Evolutionary conservation across 768 basidiomycete species (phyloP), one percentile per base, ranked within the genome.

Genomic region (Clitopilus passeckerianus): DNA sequence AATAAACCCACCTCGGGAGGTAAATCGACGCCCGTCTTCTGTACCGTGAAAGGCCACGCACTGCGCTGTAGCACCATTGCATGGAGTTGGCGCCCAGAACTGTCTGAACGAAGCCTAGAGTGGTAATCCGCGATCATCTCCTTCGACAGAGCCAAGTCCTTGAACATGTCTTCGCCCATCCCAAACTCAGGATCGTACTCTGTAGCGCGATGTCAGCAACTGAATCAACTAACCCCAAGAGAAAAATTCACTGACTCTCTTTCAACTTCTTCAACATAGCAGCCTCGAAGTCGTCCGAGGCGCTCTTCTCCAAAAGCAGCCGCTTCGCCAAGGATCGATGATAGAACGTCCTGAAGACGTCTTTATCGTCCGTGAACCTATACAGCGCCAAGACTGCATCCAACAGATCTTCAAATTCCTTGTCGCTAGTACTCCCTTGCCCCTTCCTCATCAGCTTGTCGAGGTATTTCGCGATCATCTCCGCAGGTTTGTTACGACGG

Each of bases 131-230:
- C 68, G 80, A 93, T 83, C 20, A 84, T 68, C 59, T 95, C 93
- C 56, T 84, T 72, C 0, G 93, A 95, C 16, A 93, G 75, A 0
- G 84, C 83, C 2, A 96, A 75, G 67, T 96, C 95, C 61, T 87
- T 94, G 77, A 98, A 96, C 96, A 98, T 96, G 41, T 93, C 86
- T 65, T 94, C 92, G 54, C 94, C 93, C 75, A 90, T 90, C 7
- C 89, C 91, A 67, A 98, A 98, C 61, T 96, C 95, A 10, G 95
- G 90, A 69, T 98, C 97, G 66, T 95, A 96, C 56, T 89, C 96
- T 96, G 66, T 52, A 50, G 57, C 23, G 23, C 5, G 53, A 1
- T 50, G 20, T 34, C 18, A 54, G 20, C 41, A 10, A 61, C 46
- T 64, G 46, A 27, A 56, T 27, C 33, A 58, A 0, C 9, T 50